Evolutionary conservation across 2,329 filamentous ascomycete genomes (phyloP), one percentile per base, ranked within the genome.

Genomic region (Sordariomycetes sp.): DNA sequence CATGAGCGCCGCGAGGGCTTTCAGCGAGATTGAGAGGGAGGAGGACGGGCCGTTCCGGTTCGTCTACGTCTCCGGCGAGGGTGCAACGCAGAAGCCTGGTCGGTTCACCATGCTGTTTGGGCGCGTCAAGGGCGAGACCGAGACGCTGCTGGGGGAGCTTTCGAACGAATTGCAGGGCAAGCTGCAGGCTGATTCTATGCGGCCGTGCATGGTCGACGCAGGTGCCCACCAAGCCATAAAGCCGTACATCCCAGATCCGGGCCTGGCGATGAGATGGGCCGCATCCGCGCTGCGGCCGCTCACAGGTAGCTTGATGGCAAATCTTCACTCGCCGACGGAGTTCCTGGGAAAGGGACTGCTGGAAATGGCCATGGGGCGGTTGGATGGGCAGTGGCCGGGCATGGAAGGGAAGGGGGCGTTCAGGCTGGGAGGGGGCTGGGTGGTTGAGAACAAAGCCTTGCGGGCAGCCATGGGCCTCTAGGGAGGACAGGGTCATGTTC

Each of bases 61-160:
- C 52, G 64, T 86, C 41, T 82, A 77, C 48, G 70, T 87, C 20
- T 86, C 82, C 0, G 81, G 78, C 32, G 57, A 63, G 33, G 75
- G 75, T 30, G 71, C 78, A 0, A 79, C 75, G 2, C 66, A 68
- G 14, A 56, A 56, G 1, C 80, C 79, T 0, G 67, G 68, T 4
- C 49, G 53, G 5, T 68, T 78, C 44, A 71, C 78, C 0, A 52
- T 68, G 14, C 55, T 73, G 29, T 86, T 74, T 46, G 77, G 64
- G 2, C 61, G 68, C 10, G 65, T 82, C 36, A 87, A 88, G 52
- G 83, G 82, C 10, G 65, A 75, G 48, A 70, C 73, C 0, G 83
- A 88, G 54, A 42, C 62, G 2, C 54, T 61, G 2, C 64, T 88
- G 2, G 63, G 79, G 2, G 62, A 66, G 0, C 52, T 85, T 42